A percentile compares a stretch with the other conserved stretches of the same genome.
Evolutionary conservation across 2,329 filamentous ascomycete genomes (phyloP).

Genomic region (Ophiostoma tasmaniense): DNA sequence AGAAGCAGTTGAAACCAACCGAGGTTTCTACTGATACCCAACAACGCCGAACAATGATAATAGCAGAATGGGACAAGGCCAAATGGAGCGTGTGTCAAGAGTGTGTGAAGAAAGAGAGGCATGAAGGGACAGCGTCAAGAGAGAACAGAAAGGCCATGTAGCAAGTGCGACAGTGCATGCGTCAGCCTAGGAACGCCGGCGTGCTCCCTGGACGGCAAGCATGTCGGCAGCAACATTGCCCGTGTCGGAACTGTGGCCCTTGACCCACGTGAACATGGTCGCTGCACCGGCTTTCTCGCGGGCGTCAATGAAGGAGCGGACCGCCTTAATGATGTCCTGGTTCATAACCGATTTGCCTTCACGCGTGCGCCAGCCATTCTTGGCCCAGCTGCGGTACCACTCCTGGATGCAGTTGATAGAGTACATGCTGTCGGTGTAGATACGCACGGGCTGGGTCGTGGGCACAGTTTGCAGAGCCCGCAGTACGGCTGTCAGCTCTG

Average conservation of each 20-base stretch:
- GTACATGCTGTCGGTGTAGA: constrained; percentile 86
- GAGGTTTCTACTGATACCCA: not conserved
- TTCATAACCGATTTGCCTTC: constrained; percentile 65
- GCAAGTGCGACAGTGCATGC: not conserved
- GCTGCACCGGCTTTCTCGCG: constrained; percentile 49
- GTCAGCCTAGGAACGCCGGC: constrained; percentile 14
- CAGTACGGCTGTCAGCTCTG: constrained; percentile 83
- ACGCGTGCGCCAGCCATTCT: constrained; percentile 68
- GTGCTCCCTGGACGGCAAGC: constrained; percentile 62
- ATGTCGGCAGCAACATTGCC: constrained; percentile 77
- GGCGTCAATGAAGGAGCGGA: constrained; percentile 63
- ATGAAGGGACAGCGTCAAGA: not conserved
- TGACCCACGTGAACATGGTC: constrained; percentile 79
- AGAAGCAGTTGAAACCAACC: not conserved
- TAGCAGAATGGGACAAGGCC: not conserved
- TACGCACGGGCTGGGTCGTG: constrained; percentile 58
- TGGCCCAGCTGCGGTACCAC: constrained; percentile 73
- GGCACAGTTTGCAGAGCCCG: constrained; percentile 73
- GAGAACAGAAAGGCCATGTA: not conserved
- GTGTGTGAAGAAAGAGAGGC: not conserved
- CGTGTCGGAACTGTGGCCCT: constrained; percentile 64
- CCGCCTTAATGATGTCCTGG: constrained; percentile 68
- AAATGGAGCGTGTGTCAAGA: not conserved
- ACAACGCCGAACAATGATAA: not conserved
- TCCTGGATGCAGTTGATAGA: constrained; percentile 79